Percentiles rank a stretch among this genome's conserved stretches.
These are phyloP conservation scores for Oryza rufipogon DNA, from an alignment of 176 grass and related monocot genomes.

Conservation along the genomic window DNA sequence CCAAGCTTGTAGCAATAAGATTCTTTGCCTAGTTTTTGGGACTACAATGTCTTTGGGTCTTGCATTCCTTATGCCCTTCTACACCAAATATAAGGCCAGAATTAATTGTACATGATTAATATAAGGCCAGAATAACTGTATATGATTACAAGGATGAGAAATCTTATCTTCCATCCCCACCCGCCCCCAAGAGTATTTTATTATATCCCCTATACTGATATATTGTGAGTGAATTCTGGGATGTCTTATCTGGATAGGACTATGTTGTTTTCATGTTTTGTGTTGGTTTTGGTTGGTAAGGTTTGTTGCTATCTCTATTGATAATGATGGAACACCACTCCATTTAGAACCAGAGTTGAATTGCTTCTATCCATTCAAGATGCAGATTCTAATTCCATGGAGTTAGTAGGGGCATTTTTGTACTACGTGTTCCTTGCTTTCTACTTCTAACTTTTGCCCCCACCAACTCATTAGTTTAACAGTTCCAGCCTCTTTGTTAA, in stretches of 20 bases:
- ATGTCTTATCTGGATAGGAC: constrained; percentile 5
- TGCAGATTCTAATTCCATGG: not conserved
- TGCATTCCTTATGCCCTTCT: not conserved
- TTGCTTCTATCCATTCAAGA: not conserved
- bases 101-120: too few species aligned
- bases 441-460: constrained; percentile 19
- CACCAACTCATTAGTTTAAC: constrained; percentile 31
- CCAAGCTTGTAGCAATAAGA: not conserved
- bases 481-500: constrained; percentile 19
- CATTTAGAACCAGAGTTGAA: not conserved
- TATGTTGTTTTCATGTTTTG: constrained; percentile 14
- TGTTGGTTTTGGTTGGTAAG: not conserved
- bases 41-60: not conserved
- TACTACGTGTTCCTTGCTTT: constrained; percentile 18
- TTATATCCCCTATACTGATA: not conserved
- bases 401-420: not conserved
- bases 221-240: not conserved
- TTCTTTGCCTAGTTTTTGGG: not conserved
- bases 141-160: not conserved
- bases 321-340: constrained; percentile 7
- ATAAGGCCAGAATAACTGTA: too few species aligned
- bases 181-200: not conserved
- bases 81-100: too few species aligned
- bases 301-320: constrained; percentile 19
- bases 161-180: not conserved